Percentiles rank a stretch among this genome's conserved stretches.
Evolutionary conservation across 139 green algal species (phyloP).

Genomic region (Chlamydomonas sphaeroides): DNA sequence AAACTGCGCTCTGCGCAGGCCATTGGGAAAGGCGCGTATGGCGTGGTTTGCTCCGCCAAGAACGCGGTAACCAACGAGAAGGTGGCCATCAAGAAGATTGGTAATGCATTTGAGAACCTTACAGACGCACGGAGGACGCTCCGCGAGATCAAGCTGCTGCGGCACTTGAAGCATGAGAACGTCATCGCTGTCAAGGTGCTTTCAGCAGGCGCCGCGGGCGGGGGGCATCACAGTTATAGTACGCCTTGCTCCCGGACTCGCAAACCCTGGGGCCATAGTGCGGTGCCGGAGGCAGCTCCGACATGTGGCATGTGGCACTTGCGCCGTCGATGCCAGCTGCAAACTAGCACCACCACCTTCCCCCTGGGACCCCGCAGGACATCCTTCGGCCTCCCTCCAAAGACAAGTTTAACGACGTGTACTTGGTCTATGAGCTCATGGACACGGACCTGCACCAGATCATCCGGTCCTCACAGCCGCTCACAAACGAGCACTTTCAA

Average conservation of each 20-base stretch:
- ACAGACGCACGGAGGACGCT: conserved; percentile 93
- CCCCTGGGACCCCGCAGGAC: conserved; percentile 40
- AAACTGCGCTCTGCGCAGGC: no score
- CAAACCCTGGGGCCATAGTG: no score
- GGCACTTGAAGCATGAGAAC: conserved; percentile 87
- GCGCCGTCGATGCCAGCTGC: no score
- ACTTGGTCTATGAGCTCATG: conserved; percentile 99
- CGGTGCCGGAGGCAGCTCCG: no score
- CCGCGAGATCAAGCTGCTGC: conserved; percentile 95
- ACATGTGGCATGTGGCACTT: no score
- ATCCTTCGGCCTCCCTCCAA: conserved; percentile 70
- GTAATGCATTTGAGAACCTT: conserved; percentile 96
- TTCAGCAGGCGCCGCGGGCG: background rate
- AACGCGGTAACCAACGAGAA: conserved; percentile 80
- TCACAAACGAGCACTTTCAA: conserved; percentile 98
- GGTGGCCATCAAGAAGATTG: conserved; percentile 98
- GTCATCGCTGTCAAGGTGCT: conserved; percentile 75
- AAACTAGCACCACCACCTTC: no score
- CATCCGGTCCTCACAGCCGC: conserved; percentile 92
- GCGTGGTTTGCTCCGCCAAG: conserved; percentile 96
- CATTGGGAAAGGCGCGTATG: conserved; percentile 97
- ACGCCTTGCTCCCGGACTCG: no score
- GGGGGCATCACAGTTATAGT: no score
- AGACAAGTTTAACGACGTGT: conserved; percentile 93
- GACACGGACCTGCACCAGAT: conserved; percentile 99